These are phyloP conservation scores for Thelephora terrestris DNA, from an alignment of 1,284 basidiomycete species.

Conservation along the genomic window DNA sequence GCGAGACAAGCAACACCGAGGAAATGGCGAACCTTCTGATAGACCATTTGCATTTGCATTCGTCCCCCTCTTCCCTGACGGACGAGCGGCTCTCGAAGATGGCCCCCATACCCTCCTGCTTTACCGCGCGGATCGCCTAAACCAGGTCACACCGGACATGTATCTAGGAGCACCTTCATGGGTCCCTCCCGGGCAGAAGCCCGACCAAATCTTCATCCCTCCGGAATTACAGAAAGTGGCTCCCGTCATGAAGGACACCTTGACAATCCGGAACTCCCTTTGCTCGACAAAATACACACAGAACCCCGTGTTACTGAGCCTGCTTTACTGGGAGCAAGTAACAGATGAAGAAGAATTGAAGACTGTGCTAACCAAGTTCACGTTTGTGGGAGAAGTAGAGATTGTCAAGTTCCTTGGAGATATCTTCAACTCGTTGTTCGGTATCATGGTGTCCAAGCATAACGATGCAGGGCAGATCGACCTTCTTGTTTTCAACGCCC, in stretches of 20 bases:
- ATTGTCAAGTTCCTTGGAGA: slow-evolving; percentile 92
- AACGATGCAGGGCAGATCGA: slow-evolving; percentile 80
- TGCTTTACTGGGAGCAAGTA: slow-evolving; percentile 79
- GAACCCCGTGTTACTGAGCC: slow-evolving; percentile 74
- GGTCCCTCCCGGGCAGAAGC: slow-evolving; percentile 41
- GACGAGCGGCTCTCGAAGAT: slow-evolving; percentile 80
- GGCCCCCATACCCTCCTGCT: slow-evolving; percentile 81
- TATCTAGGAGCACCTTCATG: slow-evolving; percentile 65
- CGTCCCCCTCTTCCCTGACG: slow-evolving; percentile 77
- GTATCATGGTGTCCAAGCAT: slow-evolving; percentile 68
- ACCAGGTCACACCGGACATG: slow-evolving; percentile 49
- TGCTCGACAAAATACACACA: slow-evolving; percentile 93
- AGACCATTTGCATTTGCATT: slow-evolving; percentile 89
- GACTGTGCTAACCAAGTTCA: slow-evolving; percentile 76
- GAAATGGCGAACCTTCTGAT: slow-evolving; percentile 37
- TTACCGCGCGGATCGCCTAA: slow-evolving; percentile 68
- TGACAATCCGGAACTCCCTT: slow-evolving; percentile 81
- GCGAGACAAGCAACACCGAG: slow-evolving; percentile 35
- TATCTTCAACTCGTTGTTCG: slow-evolving; percentile 92
- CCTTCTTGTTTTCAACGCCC: slow-evolving; percentile 79
- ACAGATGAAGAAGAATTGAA: slow-evolving; percentile 59
- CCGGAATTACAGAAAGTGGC: slow-evolving; percentile 57
- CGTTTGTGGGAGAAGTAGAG: slow-evolving; percentile 87
- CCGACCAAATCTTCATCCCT: slow-evolving; percentile 50
- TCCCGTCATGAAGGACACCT: slow-evolving; percentile 65